Base-by-base conservation (phyloP, 2,329 filamentous ascomycete genomes). In the Penicillium corylophilum region DNA sequence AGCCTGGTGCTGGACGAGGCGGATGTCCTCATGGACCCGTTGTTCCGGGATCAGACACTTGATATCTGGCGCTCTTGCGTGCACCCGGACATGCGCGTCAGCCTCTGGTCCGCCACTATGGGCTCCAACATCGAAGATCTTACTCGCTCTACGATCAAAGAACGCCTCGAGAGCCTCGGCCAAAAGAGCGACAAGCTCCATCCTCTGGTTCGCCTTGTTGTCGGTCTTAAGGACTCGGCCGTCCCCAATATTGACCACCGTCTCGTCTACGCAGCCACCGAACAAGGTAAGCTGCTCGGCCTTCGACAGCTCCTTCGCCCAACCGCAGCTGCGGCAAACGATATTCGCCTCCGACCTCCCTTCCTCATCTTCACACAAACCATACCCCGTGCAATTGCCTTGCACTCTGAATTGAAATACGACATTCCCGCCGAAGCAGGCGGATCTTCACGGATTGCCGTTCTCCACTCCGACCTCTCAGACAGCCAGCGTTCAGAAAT, bases 281-380 rank as follows among this genome's bases (percentile, higher is more conserved):
- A 99, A 71, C 86, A 90, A 64, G 94, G 94, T 54, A 99, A 99
- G 70, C 84, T 99, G 26, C 84, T 96, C 48, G 92, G 90, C 6
- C 80, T 99, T 12, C 88, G 94, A 41, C 91, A 97, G 67, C 82
- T 99, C 26, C 79, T 97, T 1, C 91, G 90, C 61, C 92, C 93
- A 0, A 79, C 84, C 0, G 80, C 82, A 9, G 79, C 83, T 6
- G 55, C 68, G 33, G 77, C 69, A 1, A 63, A 71, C 13, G 66
- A 70, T 46, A 71, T 77, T 7, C 73, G 77, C 2, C 78, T 97
- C 41, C 85, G 89, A 1, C 90, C 94, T 0, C 94, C 94, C 0
- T 96, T 96, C 74, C 80, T 99, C 5, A 87, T 99, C 54, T 99
- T 99, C 71, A 94, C 93, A 0, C 94, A 99, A 74, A 96, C 93